Conservation (phyloP, 2,329 filamentous ascomycete species). For the Arthrobotrys megalospora region DNA sequence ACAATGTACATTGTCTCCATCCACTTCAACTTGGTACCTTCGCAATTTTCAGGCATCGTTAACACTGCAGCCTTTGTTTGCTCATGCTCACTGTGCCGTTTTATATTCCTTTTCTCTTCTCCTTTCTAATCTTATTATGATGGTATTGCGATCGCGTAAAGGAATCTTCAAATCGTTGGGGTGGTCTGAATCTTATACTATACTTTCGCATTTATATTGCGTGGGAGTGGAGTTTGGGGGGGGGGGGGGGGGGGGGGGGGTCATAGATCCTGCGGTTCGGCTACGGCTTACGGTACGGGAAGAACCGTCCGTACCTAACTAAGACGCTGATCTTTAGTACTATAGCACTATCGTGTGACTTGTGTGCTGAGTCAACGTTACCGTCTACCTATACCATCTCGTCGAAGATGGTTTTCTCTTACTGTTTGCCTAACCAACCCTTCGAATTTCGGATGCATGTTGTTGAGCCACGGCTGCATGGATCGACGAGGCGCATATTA, state of each 20-base stretch:
- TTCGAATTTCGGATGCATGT: too few species aligned
- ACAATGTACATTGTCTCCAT: too few species aligned
- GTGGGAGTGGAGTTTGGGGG: not conserved
- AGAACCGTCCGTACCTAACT: conserved; percentile 30
- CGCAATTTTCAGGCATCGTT: conserved; percentile 10
- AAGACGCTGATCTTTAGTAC: conserved; percentile 1
- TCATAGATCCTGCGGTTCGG: conserved; percentile 18
- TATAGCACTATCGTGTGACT: not conserved
- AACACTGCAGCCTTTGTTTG: conserved; percentile 6
- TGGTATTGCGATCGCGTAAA: conserved; percentile 8
- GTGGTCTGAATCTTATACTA: not conserved
- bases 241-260: too few species aligned
- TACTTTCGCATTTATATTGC: conserved; percentile 4
- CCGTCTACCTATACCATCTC: not conserved
- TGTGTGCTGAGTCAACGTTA: not conserved
- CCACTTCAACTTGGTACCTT: conserved; percentile 5
- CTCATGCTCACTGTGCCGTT: not conserved
- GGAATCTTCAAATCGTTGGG: not conserved
- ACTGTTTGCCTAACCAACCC: not conserved
- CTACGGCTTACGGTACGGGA: conserved; percentile 36
- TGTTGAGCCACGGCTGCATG: too few species aligned
- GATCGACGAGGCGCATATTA: too few species aligned
- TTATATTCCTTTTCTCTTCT: not conserved
- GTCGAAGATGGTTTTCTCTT: not conserved
- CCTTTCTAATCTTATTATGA: not conserved